Evolutionary conservation across 2,329 filamentous ascomycete genomes (phyloP).

Genomic region (Beauveria medogensis): DNA sequence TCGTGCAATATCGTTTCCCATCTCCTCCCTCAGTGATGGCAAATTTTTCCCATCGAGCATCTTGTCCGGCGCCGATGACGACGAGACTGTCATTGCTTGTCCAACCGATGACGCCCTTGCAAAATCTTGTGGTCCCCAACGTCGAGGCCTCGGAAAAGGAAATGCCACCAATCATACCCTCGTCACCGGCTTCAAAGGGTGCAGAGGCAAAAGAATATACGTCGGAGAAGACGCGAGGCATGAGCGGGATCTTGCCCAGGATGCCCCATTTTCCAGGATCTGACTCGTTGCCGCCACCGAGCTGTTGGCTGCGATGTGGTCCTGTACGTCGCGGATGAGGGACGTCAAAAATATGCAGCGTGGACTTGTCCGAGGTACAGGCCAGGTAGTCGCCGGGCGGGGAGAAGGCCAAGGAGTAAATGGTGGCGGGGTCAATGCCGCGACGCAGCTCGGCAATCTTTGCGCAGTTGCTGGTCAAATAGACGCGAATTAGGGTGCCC

Average conservation of each 20-base stretch:
- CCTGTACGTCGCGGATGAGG: constrained; percentile 44
- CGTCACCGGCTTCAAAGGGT: constrained; percentile 77
- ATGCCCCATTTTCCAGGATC: constrained; percentile 75
- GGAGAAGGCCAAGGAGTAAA: constrained; percentile 84
- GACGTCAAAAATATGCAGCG: constrained; percentile 87
- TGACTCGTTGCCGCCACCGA: constrained; percentile 27
- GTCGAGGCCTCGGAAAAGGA: constrained; percentile 36
- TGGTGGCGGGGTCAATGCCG: constrained; percentile 78
- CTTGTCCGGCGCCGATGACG: constrained; percentile 69
- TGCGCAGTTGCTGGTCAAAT: constrained; percentile 70
- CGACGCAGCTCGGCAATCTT: constrained; percentile 77
- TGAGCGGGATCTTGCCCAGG: constrained; percentile 70
- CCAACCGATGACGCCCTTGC: constrained; percentile 85
- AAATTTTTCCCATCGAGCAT: constrained; percentile 86
- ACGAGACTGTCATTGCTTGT: constrained; percentile 63
- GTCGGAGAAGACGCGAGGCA: constrained; percentile 84
- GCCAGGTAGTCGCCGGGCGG: constrained; percentile 73
- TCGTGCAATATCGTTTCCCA: constrained; percentile 56
- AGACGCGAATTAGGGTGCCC: constrained; percentile 84
- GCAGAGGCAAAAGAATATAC: constrained; percentile 76
- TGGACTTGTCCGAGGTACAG: constrained; percentile 94
- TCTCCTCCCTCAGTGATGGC: constrained; percentile 59
- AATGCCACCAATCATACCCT: constrained; percentile 42
- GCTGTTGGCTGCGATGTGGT: constrained; percentile 24
- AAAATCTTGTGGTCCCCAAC: constrained; percentile 48